Evolutionary conservation across 257 asterid species (phyloP).

Genomic region (Rubia yunnanensis): DNA sequence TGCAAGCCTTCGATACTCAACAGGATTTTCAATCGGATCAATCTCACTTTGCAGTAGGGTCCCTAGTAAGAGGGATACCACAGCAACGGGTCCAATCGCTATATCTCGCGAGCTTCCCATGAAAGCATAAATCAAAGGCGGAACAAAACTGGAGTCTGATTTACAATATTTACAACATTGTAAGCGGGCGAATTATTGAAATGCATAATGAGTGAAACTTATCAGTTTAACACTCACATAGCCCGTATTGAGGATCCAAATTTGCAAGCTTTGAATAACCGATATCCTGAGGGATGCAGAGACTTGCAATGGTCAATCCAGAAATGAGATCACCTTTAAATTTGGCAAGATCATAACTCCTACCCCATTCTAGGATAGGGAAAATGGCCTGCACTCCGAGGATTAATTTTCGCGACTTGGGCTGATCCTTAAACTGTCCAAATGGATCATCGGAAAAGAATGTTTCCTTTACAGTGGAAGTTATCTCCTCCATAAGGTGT

Average conservation of each 20-base stretch:
- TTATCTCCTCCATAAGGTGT: slow-evolving; percentile 52
- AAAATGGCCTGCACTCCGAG: slow-evolving; percentile 69
- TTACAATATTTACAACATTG: background rate
- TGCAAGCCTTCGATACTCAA: slow-evolving; percentile 56
- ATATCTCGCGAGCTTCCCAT: slow-evolving; percentile 94
- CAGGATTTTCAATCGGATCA: slow-evolving; percentile 41
- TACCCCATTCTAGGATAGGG: slow-evolving; percentile 77
- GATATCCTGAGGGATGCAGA: slow-evolving; percentile 86
- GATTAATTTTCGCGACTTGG: slow-evolving; percentile 50
- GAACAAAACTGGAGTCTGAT: slow-evolving; percentile 86
- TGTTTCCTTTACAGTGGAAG: slow-evolving; percentile 56
- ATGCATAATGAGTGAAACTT: background rate
- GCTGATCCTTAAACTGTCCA: slow-evolving; percentile 70
- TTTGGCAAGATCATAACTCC: slow-evolving; percentile 34
- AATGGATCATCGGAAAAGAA: slow-evolving; percentile 82
- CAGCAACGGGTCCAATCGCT: slow-evolving; percentile 92
- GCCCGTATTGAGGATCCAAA: slow-evolving; percentile 68
- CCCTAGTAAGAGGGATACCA: slow-evolving; percentile 76
- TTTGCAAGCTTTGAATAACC: slow-evolving; percentile 78
- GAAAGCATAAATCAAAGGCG: slow-evolving; percentile 70
- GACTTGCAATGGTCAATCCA: slow-evolving; percentile 88
- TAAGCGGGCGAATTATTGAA: background rate
- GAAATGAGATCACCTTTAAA: slow-evolving; percentile 64
- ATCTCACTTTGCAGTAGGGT: slow-evolving; percentile 48
- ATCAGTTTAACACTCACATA: slow-evolving; percentile 40